Evolutionary conservation across 352 stramenopile species (phyloP), one percentile per base, ranked within the genome.

Genomic region (Aphanomyces cochlioides): DNA sequence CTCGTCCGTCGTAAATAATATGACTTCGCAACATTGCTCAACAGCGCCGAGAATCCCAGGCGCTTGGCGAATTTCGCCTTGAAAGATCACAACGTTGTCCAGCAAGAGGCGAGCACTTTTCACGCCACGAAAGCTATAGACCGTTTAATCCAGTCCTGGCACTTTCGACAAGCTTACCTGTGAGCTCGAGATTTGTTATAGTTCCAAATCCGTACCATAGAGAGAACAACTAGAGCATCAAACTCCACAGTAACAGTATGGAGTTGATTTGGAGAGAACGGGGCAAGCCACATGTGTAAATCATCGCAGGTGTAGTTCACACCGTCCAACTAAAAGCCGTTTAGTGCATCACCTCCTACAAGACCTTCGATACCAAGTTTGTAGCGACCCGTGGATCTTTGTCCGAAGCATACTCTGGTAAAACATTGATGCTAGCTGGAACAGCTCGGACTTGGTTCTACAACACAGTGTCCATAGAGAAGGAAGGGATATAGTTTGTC

Each of bases 111-210:
- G 77, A n/a, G 87, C 78, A 5, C 81, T 71, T 7, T 81, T 77
- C 48, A 85, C 85, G 1, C 84, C 88, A 34, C 90, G 85, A 65
- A 77, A 89, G 13, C 81, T 70, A 47, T 50, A 2, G 3, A 21
- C 15, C 7, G 43, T 21, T 43, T 39, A 61, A 12, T 43, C 34
- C 39, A 50, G 6, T 5, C 48, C 17, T 28, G 39, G 21, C 6
- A 28, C 17, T 59, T 36, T 8, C 39, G 72, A 34, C 68, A 54
- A 39, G 34, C 54, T 38, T 84, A 78, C 47, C 50, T 96, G 38
- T 95, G 85, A 1, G 87, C 86, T 7, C 90, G 78, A 56, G 83
- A 94, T 68, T 97, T 97, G 74, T 97, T 97, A 77, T 97, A 97
- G 72, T 97, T 97, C 91, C 90, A 97, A 17, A 97, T 65, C 15